Evolutionary conservation across 1,284 basidiomycete genomes (phyloP).

Genomic region (Boletellus deceptivus): DNA sequence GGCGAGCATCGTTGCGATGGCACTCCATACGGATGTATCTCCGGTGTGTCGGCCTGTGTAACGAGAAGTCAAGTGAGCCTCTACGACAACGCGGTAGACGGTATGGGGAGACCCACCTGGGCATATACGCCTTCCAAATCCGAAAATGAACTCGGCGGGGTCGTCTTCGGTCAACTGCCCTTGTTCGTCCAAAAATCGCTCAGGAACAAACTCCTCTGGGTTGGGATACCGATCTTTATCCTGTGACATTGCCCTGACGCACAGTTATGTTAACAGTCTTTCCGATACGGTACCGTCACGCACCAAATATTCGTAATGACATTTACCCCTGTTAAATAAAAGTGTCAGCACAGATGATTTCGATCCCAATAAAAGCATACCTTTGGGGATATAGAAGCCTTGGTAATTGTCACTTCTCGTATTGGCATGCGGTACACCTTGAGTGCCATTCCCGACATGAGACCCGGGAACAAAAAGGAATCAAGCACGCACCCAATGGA

Average conservation of each 20-base stretch:
- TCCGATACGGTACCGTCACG: not conserved
- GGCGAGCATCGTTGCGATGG: no score
- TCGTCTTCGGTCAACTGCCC: not conserved
- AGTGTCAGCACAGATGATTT: not conserved
- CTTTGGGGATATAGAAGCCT: conserved; percentile 1
- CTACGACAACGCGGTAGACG: no score
- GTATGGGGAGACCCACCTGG: no score
- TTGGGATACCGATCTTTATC: not conserved
- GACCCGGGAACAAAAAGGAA: no score
- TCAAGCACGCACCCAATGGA: no score
- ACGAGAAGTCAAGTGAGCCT: no score
- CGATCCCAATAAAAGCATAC: not conserved
- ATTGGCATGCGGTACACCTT: not conserved
- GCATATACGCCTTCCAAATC: not conserved
- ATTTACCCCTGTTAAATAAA: not conserved
- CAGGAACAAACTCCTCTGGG: not conserved
- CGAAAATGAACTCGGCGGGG: not conserved
- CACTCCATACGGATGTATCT: no score
- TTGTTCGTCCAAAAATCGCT: not conserved
- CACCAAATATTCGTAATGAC: not conserved
- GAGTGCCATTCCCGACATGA: no score
- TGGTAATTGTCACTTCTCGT: not conserved
- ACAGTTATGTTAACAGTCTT: no score
- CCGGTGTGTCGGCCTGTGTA: no score
- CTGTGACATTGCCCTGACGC: not conserved